These are phyloP conservation scores for Chrysoporthe austroafricana DNA, from an alignment of 2,329 filamentous ascomycete species.

Conservation along the genomic window DNA sequence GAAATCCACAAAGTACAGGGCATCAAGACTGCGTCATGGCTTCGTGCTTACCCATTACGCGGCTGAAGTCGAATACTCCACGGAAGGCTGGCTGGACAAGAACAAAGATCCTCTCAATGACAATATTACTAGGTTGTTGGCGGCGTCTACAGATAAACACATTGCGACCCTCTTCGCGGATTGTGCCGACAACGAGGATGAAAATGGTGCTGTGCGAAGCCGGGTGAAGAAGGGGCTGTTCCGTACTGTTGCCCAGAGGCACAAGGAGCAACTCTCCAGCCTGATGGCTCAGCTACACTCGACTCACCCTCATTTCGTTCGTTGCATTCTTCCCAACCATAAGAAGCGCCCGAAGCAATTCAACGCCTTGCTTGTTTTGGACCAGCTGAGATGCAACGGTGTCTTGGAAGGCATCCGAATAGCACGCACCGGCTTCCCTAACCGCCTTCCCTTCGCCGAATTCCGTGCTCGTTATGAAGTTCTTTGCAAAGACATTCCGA, in stretches of 20 bases:
- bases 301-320: constrained; percentile 97
- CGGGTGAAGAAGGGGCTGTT: constrained; percentile 97
- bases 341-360: constrained; percentile 96
- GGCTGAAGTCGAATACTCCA: constrained; percentile 96
- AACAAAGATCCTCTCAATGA: constrained; percentile 99
- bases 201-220: constrained; percentile 67
- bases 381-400: constrained; percentile 98
- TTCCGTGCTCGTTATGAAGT: constrained; percentile 97
- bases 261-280: constrained; percentile 98
- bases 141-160: constrained; percentile 80
- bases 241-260: constrained; percentile 91
- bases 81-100: constrained; percentile 94
- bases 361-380: constrained; percentile 87
- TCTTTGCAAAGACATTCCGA: constrained; percentile 84
- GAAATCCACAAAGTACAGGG: constrained; percentile 90
- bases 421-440: constrained; percentile 94
- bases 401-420: constrained; percentile 98
- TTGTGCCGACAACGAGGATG: constrained; percentile 82
- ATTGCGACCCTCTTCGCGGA: constrained; percentile 85
- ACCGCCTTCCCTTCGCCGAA: constrained; percentile 87
- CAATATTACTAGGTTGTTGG: constrained; percentile 88
- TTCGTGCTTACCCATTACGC: constrained; percentile 98
- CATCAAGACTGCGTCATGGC: constrained; percentile 84
- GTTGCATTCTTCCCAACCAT: constrained; percentile 97
- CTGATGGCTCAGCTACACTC: constrained; percentile 93